Evolutionary conservation across 2,329 filamentous ascomycete species (phyloP).

Genomic region (Ophiostoma sp.): DNA sequence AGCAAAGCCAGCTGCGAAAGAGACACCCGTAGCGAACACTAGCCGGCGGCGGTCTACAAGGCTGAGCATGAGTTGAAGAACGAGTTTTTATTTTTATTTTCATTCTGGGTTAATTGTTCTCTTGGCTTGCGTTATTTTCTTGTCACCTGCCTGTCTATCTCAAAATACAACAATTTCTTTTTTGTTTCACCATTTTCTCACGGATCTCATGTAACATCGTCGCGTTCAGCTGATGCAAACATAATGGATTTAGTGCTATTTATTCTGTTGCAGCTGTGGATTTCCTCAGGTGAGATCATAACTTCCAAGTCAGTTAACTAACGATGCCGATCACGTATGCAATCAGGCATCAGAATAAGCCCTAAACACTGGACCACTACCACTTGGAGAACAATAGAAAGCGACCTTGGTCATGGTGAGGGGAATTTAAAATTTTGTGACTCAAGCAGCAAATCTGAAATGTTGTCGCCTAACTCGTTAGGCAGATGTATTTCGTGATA

Average conservation of each 20-base stretch:
- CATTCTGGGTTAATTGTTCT: neutral
- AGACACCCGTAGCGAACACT: slow-evolving; percentile 1
- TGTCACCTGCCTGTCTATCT: neutral
- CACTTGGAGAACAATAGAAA: neutral
- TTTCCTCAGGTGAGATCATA: neutral
- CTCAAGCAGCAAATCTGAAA: neutral
- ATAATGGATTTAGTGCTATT: neutral
- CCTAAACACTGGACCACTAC: neutral
- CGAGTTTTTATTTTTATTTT: neutral
- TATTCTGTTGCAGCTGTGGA: neutral
- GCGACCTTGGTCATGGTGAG: neutral
- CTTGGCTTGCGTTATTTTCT: neutral
- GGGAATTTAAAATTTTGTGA: neutral
- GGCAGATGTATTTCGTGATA: slow-evolving; percentile 3
- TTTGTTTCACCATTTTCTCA: neutral
- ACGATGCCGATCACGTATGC: slow-evolving; percentile 8
- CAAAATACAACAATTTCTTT: neutral
- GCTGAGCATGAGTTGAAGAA: slow-evolving; percentile 1
- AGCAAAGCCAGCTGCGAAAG: neutral
- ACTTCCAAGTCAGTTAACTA: neutral
- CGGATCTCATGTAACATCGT: neutral
- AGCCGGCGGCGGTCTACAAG: slow-evolving; percentile 25
- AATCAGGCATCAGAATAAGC: slow-evolving; percentile 16
- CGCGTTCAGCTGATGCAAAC: neutral
- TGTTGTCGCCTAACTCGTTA: neutral